Conservation (phyloP, 345 rosid species). For the Populus simonii region DNA sequence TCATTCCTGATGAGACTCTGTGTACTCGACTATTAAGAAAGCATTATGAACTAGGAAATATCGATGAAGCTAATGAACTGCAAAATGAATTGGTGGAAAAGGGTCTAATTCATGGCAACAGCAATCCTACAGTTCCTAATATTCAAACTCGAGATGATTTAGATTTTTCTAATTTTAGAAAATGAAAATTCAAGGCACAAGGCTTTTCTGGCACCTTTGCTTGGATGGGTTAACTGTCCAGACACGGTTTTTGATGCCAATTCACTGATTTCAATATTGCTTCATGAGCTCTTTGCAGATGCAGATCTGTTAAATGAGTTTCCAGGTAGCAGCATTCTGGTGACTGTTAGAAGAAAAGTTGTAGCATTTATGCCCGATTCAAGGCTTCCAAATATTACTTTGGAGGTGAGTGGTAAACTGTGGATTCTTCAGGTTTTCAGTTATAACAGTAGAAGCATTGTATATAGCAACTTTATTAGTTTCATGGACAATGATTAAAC, state of each 20-base stretch:
- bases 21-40: constrained; percentile 53
- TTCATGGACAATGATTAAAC: neutral
- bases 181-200: neutral
- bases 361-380: neutral
- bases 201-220: neutral
- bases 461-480: neutral
- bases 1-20: constrained; percentile 58
- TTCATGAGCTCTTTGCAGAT: neutral
- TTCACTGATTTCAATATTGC: neutral
- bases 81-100: constrained; percentile 43
- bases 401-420: neutral
- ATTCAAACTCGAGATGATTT: constrained; percentile 21
- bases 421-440: neutral
- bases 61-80: constrained; percentile 49
- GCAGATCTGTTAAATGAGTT: neutral
- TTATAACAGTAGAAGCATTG: neutral
- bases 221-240: neutral
- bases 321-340: neutral
- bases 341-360: neutral
- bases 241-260: neutral
- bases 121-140: constrained; percentile 26
- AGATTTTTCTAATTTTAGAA: neutral
- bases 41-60: constrained; percentile 50
- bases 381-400: neutral
- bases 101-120: constrained; percentile 33